Evolutionary conservation across 2,329 filamentous ascomycete genomes (phyloP), one percentile per base, ranked within the genome.

Genomic region (Westerdykella sp.): DNA sequence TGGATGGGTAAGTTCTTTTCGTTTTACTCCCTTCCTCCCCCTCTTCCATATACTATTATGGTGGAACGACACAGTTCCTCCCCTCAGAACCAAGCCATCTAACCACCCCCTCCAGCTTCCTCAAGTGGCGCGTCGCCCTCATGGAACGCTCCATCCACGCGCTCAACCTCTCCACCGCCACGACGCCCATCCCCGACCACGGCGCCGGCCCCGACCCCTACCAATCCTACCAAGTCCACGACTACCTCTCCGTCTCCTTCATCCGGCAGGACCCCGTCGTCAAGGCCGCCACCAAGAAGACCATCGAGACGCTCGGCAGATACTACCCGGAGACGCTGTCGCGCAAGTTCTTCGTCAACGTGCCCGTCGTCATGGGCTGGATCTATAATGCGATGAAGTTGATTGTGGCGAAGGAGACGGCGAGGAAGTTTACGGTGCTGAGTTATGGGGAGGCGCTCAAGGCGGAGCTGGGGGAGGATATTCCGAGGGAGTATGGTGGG

Each of bases 261-360:
- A 75, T 96, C 54, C 83, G 87, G 47, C 83, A 87, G 73, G 84
- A 91, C 44, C 41, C 46, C 6, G 74, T 77, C 44, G 82, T 93
- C 68, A 89, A 86, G 67, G 76, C 81, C 3, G 85, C 87, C 13
- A 85, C 81, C 51, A 83, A 81, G 59, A 81, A 90, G 70, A 90
- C 87, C 37, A 94, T 96, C 65, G 77, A 85, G 48, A 76, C 85
- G 40, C 88, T 96, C 65, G 79, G 83, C 40, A 81, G 79, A 54
- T 85, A 86, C 53, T 96, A 96, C 70, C 90, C 91, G 0, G 91
- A 96, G 72, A 80, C 95, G 9, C 77, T 96, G 39, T 81, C 80
- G 56, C 80, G 91, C 71, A 96, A 96, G 74, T 96, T 90, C 76
- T 96, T 96, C 63, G 85, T 96, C 70, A 96, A 96, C 59, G 87